Evolutionary conservation across 192 early-diverging fungal genomes (phyloP).

Genomic region (Umbelopsis ramanniana): DNA sequence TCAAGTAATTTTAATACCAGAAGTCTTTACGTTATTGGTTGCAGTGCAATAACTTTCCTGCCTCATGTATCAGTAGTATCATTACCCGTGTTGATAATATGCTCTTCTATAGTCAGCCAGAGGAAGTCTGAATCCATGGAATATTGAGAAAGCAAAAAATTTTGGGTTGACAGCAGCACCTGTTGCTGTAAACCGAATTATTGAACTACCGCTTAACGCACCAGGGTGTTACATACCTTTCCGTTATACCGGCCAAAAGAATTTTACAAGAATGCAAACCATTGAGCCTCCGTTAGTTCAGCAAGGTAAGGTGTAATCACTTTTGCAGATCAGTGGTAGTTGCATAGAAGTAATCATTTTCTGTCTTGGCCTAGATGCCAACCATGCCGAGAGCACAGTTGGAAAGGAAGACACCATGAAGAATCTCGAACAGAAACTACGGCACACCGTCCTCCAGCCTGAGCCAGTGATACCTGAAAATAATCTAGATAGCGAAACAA

Average conservation of each 20-base stretch:
- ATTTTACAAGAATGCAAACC: background rate
- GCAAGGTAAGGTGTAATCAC: background rate
- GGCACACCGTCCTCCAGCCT: background rate
- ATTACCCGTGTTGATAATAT: too few relatives aligned
- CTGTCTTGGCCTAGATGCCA: background rate
- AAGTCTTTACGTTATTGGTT: too few relatives aligned
- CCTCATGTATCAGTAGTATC: too few relatives aligned
- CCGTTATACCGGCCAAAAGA: background rate
- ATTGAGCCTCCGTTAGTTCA: background rate
- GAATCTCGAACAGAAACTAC: background rate
- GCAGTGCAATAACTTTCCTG: too few relatives aligned
- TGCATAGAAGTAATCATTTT: background rate
- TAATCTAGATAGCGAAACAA: background rate
- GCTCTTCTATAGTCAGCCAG: too few relatives aligned
- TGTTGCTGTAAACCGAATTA: too few relatives aligned
- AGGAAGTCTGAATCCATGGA: too few relatives aligned
- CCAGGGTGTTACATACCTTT: too few relatives aligned
- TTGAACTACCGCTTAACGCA: too few relatives aligned
- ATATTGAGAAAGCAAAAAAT: too few relatives aligned
- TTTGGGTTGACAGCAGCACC: too few relatives aligned
- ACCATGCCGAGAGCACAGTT: background rate
- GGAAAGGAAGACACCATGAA: background rate
- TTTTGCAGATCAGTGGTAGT: background rate
- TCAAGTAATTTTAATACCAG: too few relatives aligned
- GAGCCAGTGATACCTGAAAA: background rate